These are phyloP conservation scores for Pezicula radicicola DNA, from an alignment of 2,329 filamentous ascomycete genomes.

Conservation along the genomic window DNA sequence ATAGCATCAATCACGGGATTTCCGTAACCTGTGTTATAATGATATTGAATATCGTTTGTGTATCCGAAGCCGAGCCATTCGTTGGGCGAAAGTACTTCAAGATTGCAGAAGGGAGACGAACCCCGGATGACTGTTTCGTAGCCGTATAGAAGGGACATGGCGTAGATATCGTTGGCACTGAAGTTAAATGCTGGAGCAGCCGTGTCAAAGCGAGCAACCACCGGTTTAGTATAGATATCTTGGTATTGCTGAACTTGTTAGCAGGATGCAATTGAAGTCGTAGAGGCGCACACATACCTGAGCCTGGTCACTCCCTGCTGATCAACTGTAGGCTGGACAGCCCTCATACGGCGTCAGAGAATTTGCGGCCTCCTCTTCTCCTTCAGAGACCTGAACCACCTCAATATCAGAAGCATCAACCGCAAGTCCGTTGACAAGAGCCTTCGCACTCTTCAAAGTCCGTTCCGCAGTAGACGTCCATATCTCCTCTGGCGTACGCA, in stretches of 20 bases:
- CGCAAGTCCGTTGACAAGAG: slow-evolving; percentile 44
- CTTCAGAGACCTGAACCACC: slow-evolving; percentile 42
- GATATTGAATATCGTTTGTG: slow-evolving; percentile 45
- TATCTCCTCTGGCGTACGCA: slow-evolving; percentile 43
- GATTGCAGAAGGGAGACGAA: slow-evolving; percentile 42
- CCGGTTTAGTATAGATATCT: slow-evolving; percentile 45
- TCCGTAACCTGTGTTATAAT: slow-evolving; percentile 51
- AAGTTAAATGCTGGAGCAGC: slow-evolving; percentile 49
- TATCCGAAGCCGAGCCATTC: slow-evolving; percentile 49
- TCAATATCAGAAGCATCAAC: slow-evolving; percentile 38
- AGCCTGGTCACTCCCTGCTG: slow-evolving; percentile 43
- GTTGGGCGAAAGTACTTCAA: slow-evolving; percentile 39
- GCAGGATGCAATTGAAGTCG: background rate
- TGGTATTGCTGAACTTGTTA: slow-evolving; percentile 29
- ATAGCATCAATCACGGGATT: slow-evolving; percentile 41
- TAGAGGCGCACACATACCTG: slow-evolving; percentile 19
- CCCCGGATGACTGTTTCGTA: slow-evolving; percentile 49
- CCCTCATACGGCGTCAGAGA: slow-evolving; percentile 51
- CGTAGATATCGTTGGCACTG: slow-evolving; percentile 46
- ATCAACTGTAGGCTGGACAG: slow-evolving; percentile 49
- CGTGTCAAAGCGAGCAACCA: slow-evolving; percentile 42
- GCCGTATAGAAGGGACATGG: slow-evolving; percentile 47
- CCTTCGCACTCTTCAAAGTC: slow-evolving; percentile 44
- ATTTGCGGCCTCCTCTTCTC: slow-evolving; percentile 44
- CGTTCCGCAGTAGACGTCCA: slow-evolving; percentile 51